Base-by-base conservation (phyloP, 352 stramenopile genomes). In the Aphanomyces cochlioides region DNA sequence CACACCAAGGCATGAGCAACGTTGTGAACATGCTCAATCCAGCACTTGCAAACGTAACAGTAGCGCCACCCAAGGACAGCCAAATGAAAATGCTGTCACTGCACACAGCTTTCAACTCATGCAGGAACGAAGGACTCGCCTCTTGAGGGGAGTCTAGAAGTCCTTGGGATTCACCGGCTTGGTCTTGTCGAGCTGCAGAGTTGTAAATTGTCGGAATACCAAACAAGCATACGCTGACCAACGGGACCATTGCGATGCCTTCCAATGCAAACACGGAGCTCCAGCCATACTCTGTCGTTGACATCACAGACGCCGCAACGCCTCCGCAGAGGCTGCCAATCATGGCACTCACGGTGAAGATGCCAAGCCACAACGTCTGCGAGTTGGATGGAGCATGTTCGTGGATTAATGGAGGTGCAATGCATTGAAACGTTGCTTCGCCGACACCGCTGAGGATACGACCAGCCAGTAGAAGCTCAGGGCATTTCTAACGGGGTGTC, bases 341-440 rank as follows among this genome's bases (percentile, higher is more conserved):
- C 8, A 8, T 37, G 7, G 50, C 50, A 17, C 17, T 36, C 7
- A 58, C 3, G 7, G 36, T 19, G 50, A 37, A 58, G 10, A 92
- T 47, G 39, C 76, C 83, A 13, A 95, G 73, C 79, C 83, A 95
- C 56, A 84, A 57, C 1, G 83, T 84, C 34, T 73, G 66, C 8
- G 72, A 43, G 5, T 66, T 38, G 45, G 71, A 41, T n/a, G 73
- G 72, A 2, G 74, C 82, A 53, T 78, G 69, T 70, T 90, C 81
- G 56, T 89, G 76, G 69, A 95, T 91, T 50, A 91, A 82, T 3
- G 86, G 80, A 12, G 82, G 78, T 10, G 83, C 80, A 0, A 89
- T 75, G 5, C 79, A 74, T 54, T 89, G 76, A 73, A 90, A 86
- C 7, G 78, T 74, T 34, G 87, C 81, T 66, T 93, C 84, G 36